Base-by-base conservation (phyloP, 78 protist species). In the Polysphondylium violaceum region DNA sequence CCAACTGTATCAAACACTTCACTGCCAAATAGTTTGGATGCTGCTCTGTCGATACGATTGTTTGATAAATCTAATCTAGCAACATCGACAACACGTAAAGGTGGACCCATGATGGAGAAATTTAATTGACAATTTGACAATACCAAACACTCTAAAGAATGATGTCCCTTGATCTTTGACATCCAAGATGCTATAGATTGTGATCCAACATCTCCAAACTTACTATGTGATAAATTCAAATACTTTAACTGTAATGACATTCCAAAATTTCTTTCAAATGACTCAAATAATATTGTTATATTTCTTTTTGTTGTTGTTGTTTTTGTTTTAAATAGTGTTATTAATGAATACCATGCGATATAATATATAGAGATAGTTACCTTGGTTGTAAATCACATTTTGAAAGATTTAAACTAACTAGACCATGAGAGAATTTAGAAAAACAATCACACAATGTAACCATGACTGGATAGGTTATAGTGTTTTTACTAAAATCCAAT, bases 341-440 rank as follows among this genome's bases (percentile, higher is more conserved):
- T 29, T 58, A 74, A 27, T 27, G 64, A 29, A 29, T 25, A n/a
- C 29, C 23, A 4, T 33, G 25, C 43, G 12, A 17, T 27, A 31
- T 38, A 63, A 63, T 61, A 12, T 31, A 2, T 40, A 44, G 14
- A 33, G 7, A 23, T 35, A 78, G 78, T 35, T 83, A 69, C 91
- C 58, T 83, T 83, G 91, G 91, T 83, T 68, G 68, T 69, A 83
- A 69, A 19, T 83, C 77, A 83, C 91, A 83, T 56, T 83, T 83
- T 38, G 91, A 83, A 41, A 83, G 51, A 59, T 83, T 56, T 43
- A 83, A 44, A 83, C 91, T 83, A 19, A 83, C 91, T 40, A 83
- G 43, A 43, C 79, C 77, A 83, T 83, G 91, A 59, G 75, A 74
- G n/a, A 69, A 31, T 41, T 59, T 83, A 17, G 91, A 83, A 71